Conservation (phyloP, 1,284 basidiomycete genomes). For the Cryptococcus wingfieldii region DNA sequence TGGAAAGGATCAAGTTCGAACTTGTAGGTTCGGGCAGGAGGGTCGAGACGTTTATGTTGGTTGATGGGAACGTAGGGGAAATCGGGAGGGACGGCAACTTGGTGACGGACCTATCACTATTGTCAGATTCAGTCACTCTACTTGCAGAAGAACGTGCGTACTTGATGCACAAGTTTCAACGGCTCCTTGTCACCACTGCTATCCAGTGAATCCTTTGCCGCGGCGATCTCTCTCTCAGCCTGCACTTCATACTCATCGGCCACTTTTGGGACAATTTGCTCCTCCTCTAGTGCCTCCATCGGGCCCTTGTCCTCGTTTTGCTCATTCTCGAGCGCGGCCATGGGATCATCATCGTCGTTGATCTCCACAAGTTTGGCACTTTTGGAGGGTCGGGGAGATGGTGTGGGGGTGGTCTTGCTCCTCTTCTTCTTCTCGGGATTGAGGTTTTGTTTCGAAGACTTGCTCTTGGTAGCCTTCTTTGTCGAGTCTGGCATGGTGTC, state of each 20-base stretch:
- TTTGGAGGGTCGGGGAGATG: constrained; percentile 19
- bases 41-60: constrained; percentile 83
- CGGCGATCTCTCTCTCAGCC: constrained; percentile 80
- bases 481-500: no score
- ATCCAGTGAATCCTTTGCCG: constrained; percentile 63
- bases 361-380: constrained; percentile 14
- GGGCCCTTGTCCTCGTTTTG: constrained; percentile 12
- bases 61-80: constrained; percentile 90
- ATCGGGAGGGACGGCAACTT: constrained; percentile 90
- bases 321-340: constrained; percentile 17
- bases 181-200: constrained; percentile 60
- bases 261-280: constrained; percentile 56
- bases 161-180: constrained; percentile 49
- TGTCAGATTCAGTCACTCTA: not conserved
- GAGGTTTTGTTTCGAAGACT: not conserved
- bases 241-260: constrained; percentile 87
- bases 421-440: constrained; percentile 19
- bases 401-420: constrained; percentile 4
- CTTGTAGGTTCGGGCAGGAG: constrained; percentile 88
- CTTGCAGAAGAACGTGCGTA: not conserved
- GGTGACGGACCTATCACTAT: constrained; percentile 55
- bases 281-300: constrained; percentile 25
- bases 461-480: no score
- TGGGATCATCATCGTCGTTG: constrained; percentile 19
- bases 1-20: constrained; percentile 99